These are phyloP conservation scores for Rhamnella rubrinervis DNA, from an alignment of 331 rosid species.

Conservation along the genomic window DNA sequence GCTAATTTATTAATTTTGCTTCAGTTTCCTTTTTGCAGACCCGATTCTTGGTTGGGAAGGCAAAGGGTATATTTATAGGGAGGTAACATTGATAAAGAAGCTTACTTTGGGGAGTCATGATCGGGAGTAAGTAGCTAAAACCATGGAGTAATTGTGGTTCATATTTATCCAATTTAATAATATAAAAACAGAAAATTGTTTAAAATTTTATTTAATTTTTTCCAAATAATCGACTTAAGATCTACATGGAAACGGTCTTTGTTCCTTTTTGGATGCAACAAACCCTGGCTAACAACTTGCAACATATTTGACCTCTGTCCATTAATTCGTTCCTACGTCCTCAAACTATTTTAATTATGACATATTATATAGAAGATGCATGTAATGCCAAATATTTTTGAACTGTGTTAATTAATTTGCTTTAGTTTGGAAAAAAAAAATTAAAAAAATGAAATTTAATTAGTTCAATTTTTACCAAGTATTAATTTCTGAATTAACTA, in stretches of 20 bases:
- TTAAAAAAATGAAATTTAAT: too few species aligned
- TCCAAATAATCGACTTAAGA: neutral
- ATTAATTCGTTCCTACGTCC: too few species aligned
- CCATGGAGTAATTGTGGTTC: slow-evolving; percentile 1
- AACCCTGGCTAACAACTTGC: too few species aligned
- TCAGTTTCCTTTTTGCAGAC: neutral
- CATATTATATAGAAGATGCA: too few species aligned
- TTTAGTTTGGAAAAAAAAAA: too few species aligned
- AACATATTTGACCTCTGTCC: too few species aligned
- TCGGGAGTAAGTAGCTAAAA: neutral
- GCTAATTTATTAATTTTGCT: neutral
- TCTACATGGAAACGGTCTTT: slow-evolving; percentile 13
- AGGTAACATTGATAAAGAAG: neutral
- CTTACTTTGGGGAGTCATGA: neutral
- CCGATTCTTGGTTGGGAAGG: neutral
- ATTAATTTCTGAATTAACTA: too few species aligned
- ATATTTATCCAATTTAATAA: neutral
- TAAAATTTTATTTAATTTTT: neutral
- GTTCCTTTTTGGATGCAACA: neutral
- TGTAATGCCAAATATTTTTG: too few species aligned
- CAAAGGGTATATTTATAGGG: neutral
- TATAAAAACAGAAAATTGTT: neutral
- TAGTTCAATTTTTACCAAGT: too few species aligned
- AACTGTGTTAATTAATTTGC: too few species aligned
- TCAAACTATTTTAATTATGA: too few species aligned